Evolutionary conservation across 2,329 filamentous ascomycete species (phyloP), one percentile per base, ranked within the genome.

Genomic region (Fusarium torreyae): DNA sequence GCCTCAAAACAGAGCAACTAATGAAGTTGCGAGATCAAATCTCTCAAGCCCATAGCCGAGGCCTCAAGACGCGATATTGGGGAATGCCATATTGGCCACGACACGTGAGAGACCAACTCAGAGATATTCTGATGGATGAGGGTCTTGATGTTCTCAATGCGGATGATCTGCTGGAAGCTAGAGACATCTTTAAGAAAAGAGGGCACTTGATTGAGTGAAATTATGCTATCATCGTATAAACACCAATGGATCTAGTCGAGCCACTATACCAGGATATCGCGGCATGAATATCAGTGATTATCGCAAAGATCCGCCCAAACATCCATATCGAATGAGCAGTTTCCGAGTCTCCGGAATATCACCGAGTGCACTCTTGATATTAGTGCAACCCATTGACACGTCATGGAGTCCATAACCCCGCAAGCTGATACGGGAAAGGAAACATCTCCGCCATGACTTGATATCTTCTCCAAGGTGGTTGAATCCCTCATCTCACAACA

Each of bases 101-200:
- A 8, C 79, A 80, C 18, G 71, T 85, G 39, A 80, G 88, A 48
- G 86, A 90, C 72, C 80, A 81, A 50, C 78, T 91, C 10, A 91
- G 89, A 88, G 79, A 83, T 53, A 78, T 83, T 3, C 71, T 91
- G 34, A 74, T 87, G 13, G 76, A 81, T n/a, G 86, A 88, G 67
- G 88, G 87, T 0, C 85, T 88, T 6, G 88, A 89, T 74, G 77
- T 90, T 44, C 71, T 91, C 52, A 91, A 89, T 74, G 86, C 87
- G 7, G 89, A 91, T 76, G 86, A 91, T 74, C 74, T 91, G 57
- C 78, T 79, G 57, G 84, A 79, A 18, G 71, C 71, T 22, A 69
- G 62, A 28, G 58, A 69, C 14, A 45, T 57, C 18, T 70, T 70
- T 36, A 46, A 38, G 13, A 49, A 24, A 36, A 60, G 53, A 36